Evolutionary conservation across 2,329 filamentous ascomycete species (phyloP), one percentile per base, ranked within the genome.

Genomic region (Colletotrichum agaves): DNA sequence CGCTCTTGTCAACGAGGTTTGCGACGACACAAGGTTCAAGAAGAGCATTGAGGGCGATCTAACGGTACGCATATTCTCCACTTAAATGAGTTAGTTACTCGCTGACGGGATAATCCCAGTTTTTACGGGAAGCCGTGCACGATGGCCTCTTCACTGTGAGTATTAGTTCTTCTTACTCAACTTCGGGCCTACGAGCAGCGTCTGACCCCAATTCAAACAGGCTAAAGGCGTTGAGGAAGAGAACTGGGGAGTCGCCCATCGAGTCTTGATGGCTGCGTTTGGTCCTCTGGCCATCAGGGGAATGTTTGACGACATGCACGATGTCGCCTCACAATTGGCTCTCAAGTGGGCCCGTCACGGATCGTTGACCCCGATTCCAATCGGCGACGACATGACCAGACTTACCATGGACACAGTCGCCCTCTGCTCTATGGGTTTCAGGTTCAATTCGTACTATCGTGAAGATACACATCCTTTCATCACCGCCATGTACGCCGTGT

Each of bases 191-290:
- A 0, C 31, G 35, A 5, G 1, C 2, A 21, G 33, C 19, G 17
- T 21, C 33, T 53, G 21, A 47, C 5, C 13, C 13, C 2, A 1
- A 7, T 3, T 3, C 17, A 1, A 4, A 12, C 10, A 62, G 49
- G 44, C 46, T 8, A 67, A 55, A 33, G 47, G 60, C 3, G 53
- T 44, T 5, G 70, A 63, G 13, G 67, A 73, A 35, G 62, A 66
- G 43, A 68, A 66, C 31, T 73, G 71, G 70, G 60, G 82, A 19
- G 84, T 90, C 69, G 90, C 91, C 27, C 87, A 92, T 73, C 81
- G 88, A 19, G 79, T 90, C 10, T 78, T 93, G 61, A 85, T 91
- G 73, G 90, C 91, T 0, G 89, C 89, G 1, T 92, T 93, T 74
- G 90, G 90, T 0, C 91, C 91, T 0, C 76, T 92, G 13, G 83